Evolutionary conservation across 768 basidiomycete species (phyloP).

Genomic region (Tulasnella sp.): DNA sequence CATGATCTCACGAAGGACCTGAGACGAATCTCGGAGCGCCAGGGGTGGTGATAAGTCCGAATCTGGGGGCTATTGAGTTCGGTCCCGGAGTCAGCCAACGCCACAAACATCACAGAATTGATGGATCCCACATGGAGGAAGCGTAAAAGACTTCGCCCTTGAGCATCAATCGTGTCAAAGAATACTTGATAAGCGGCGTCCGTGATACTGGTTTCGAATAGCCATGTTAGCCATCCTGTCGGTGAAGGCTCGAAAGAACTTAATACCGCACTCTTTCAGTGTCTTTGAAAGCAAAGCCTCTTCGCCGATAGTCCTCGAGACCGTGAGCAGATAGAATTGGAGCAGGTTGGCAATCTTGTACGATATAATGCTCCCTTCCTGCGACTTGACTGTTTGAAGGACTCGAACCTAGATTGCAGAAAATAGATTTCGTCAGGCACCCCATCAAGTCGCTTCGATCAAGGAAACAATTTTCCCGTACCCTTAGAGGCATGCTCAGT

Average conservation of each 20-base stretch:
- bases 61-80: conserved; percentile 44
- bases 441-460: not conserved
- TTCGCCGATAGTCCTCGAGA: conserved; percentile 90
- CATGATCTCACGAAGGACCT: conserved; percentile 87
- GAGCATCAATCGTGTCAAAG: conserved; percentile 82
- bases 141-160: conserved; percentile 64
- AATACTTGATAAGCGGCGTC: conserved; percentile 81
- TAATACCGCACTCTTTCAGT: conserved; percentile 68
- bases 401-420: conserved; percentile 67
- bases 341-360: conserved; percentile 95
- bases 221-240: not conserved
- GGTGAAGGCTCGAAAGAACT: not conserved
- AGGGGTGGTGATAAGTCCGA: conserved; percentile 78
- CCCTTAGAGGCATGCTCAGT: conserved; percentile 87
- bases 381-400: conserved; percentile 89
- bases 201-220: conserved; percentile 61
- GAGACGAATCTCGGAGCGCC: conserved; percentile 76
- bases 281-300: conserved; percentile 75
- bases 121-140: conserved; percentile 49
- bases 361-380: conserved; percentile 89
- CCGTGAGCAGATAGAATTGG: conserved; percentile 91
- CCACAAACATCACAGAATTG: not conserved
- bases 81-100: not conserved
- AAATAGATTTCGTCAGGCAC: not conserved
- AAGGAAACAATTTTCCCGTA: conserved; percentile 42